Evolutionary conservation across 176 grass and related monocot species (phyloP).

Genomic region (Panicum miliaceum): DNA sequence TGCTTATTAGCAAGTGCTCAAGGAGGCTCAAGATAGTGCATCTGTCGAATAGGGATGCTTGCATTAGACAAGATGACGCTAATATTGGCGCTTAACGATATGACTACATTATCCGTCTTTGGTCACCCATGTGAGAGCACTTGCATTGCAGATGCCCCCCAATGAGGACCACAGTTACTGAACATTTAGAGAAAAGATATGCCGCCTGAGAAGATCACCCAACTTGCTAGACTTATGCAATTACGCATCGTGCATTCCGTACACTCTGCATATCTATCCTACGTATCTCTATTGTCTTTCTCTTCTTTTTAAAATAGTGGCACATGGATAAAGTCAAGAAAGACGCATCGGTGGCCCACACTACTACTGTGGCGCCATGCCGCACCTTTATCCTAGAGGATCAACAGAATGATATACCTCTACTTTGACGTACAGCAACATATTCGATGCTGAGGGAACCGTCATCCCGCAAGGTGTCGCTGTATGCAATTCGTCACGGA

Average conservation of each 20-base stretch:
- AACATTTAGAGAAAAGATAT: background rate
- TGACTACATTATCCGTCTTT: background rate
- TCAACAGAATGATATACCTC: slow-evolving; percentile 16
- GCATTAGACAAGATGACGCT: background rate
- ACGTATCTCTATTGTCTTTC: background rate
- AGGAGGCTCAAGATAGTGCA: background rate
- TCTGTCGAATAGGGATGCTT: background rate
- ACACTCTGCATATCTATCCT: background rate
- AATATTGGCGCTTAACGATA: background rate
- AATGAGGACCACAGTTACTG: background rate
- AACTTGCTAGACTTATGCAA: slow-evolving; percentile 52
- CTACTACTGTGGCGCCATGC: slow-evolving; percentile 37
- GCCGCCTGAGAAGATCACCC: slow-evolving; percentile 50
- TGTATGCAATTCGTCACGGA: slow-evolving; percentile 31
- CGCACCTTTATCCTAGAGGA: slow-evolving; percentile 24
- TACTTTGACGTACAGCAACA: slow-evolving; percentile 41
- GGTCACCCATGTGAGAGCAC: background rate
- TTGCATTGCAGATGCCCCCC: background rate
- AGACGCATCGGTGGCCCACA: background rate
- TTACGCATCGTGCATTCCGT: slow-evolving; percentile 1
- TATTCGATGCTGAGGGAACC: slow-evolving; percentile 35
- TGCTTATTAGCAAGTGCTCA: background rate
- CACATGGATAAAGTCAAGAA: slow-evolving; percentile 27
- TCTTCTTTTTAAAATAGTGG: slow-evolving; percentile 23
- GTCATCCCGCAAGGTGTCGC: slow-evolving; percentile 34